These are phyloP conservation scores for Ceratobasidium sp. DNA, from an alignment of 1,284 basidiomycete genomes.

Conservation along the genomic window DNA sequence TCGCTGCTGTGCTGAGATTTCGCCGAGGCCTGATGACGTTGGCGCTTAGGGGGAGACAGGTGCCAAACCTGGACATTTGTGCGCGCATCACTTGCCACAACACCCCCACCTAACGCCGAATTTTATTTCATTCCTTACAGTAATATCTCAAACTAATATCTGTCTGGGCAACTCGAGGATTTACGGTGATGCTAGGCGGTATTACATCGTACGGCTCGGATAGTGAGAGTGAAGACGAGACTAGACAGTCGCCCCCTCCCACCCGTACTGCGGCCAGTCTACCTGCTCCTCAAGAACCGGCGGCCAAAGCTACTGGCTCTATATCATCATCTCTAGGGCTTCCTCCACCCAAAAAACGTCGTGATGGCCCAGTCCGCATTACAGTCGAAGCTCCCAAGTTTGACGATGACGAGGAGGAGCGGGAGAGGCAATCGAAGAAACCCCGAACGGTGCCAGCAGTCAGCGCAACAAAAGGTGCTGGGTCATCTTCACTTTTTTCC, in stretches of 20 bases:
- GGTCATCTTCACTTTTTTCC: conserved; percentile 66
- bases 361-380: conserved; percentile 66
- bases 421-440: conserved; percentile 61
- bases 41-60: no score
- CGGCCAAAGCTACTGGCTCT: conserved; percentile 45
- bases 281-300: conserved; percentile 36
- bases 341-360: conserved; percentile 50
- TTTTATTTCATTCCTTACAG: background rate
- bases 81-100: no score
- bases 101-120: no score
- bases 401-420: conserved; percentile 52
- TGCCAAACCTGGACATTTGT: no score
- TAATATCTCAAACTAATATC: background rate
- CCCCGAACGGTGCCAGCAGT: conserved; percentile 53
- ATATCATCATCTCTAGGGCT: conserved; percentile 45
- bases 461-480: conserved; percentile 54
- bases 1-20: no score
- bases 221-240: conserved; percentile 61
- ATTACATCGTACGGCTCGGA: conserved; percentile 75
- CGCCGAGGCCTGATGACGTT: no score
- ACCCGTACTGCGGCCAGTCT: conserved; percentile 49
- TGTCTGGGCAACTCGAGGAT: background rate
- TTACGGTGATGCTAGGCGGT: conserved; percentile 64
- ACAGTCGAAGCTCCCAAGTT: conserved; percentile 68
- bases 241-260: conserved; percentile 51